Base-by-base conservation (phyloP, 2,329 filamentous ascomycete genomes). In the Aspergillus felis region DNA sequence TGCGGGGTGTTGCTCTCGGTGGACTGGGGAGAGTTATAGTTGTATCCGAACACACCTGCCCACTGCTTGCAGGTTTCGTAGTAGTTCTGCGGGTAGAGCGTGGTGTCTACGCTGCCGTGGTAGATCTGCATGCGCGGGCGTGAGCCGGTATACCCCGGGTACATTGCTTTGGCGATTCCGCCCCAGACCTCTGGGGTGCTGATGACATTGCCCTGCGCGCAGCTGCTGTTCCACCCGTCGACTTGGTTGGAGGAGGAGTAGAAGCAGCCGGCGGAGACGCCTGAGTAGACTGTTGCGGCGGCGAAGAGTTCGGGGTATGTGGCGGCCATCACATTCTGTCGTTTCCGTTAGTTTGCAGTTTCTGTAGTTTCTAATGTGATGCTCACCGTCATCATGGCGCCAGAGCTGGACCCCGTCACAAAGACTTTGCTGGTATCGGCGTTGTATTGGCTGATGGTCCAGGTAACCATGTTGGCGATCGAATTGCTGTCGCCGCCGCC, bases 31-130 rank as follows among this genome's bases (percentile, higher is more conserved):
- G 57, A 28, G 17, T 57, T 53, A 49, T 64, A 66, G 29, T 61
- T 51, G 42, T 68, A 66, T 5, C 79, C 80, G 54, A 81, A 78
- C 1, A 84, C 76, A 20, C 75, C 78, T 0, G 79, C 76, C 81
- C 81, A 84, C 71, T 83, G 75, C 74, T 84, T 83, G 66, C 83
- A 79, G 53, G 79, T 79, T 73, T 86, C 84, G 42, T 82, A 69
- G 65, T 84, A 84, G 70, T 85, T 85, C 63, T 78, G 76, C 17
- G 79, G 79, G 52, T 75, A 73, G 9, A 86, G 73, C 0, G 78
- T 83, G 10, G 68, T 69, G 65, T 86, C 83, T 2, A 67, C 69
- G 41, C 77, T 79, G 44, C 83, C 83, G 65, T 86, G 83, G 73
- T 81, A 85, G 65, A 85, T 78, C 66, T 83, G 81, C 78, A 86